A percentile compares a stretch with the other conserved stretches of the same genome.
Evolutionary conservation across 2,329 filamentous ascomycete species (phyloP).

Genomic region (Emericellopsis atlantica): DNA sequence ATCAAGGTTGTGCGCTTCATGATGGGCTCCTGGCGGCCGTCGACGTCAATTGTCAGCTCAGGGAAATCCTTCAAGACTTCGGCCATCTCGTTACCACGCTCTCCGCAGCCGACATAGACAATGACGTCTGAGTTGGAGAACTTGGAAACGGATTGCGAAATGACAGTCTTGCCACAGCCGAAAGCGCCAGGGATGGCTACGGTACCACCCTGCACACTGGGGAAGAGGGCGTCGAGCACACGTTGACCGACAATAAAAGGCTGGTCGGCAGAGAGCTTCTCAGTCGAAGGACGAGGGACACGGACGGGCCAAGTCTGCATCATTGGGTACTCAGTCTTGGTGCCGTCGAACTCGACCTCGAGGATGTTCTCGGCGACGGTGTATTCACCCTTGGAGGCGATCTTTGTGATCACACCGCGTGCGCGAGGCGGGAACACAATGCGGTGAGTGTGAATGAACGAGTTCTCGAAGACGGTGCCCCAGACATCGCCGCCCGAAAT

Average conservation of each 20-base stretch:
- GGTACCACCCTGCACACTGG: slow-evolving; percentile 90
- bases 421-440: slow-evolving; percentile 85
- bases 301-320: slow-evolving; percentile 99
- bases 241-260: slow-evolving; percentile 95
- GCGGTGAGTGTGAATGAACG: slow-evolving; percentile 83
- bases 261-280: slow-evolving; percentile 79
- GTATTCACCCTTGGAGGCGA: slow-evolving; percentile 81
- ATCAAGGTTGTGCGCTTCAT: slow-evolving; percentile 99
- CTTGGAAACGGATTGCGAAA: slow-evolving; percentile 96
- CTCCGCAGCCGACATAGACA: slow-evolving; percentile 86
- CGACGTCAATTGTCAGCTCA: slow-evolving; percentile 87
- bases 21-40: slow-evolving; percentile 93
- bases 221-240: slow-evolving; percentile 92
- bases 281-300: slow-evolving; percentile 81
- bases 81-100: slow-evolving; percentile 98
- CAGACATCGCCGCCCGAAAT: slow-evolving; percentile 94
- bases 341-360: slow-evolving; percentile 93
- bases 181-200: slow-evolving; percentile 98
- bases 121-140: slow-evolving; percentile 99
- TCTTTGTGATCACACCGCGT: slow-evolving; percentile 82
- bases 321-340: slow-evolving; percentile 90
- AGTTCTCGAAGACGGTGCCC: slow-evolving; percentile 93
- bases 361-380: slow-evolving; percentile 89
- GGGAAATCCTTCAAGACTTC: slow-evolving; percentile 99
- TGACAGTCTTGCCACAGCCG: slow-evolving; percentile 98